Conservation (phyloP, 2,329 filamentous ascomycete species). For the Ceratocystis huliohia region DNA sequence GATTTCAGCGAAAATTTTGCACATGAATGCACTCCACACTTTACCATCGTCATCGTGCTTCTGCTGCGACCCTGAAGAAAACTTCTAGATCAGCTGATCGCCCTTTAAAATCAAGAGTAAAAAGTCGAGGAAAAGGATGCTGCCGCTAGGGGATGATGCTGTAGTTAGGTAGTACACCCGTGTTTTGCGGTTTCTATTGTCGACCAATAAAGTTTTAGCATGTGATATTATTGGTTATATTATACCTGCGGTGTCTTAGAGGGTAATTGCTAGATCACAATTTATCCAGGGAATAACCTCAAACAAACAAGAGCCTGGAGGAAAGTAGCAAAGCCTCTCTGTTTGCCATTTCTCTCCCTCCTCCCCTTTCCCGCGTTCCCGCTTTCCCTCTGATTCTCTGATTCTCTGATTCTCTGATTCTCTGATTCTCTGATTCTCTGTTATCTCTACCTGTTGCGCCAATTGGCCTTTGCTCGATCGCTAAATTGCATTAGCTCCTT, state of each 20-base stretch:
- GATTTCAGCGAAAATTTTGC: neutral
- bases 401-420: too few relatives aligned
- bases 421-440: neutral
- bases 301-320: neutral
- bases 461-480: neutral
- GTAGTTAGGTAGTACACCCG: neutral
- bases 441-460: neutral
- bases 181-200: neutral
- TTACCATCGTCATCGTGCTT: constrained; percentile 5
- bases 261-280: neutral
- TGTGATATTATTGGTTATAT: neutral
- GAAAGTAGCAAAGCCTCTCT: neutral
- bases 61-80: neutral
- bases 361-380: neutral
- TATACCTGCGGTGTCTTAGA: neutral
- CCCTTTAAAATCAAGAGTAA: neutral
- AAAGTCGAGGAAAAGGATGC: too few relatives aligned
- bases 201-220: neutral
- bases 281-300: neutral
- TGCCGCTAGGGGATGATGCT: constrained; percentile 1
- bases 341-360: neutral
- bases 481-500: neutral
- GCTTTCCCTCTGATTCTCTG: neutral
- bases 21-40: neutral
- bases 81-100: neutral